Percentiles rank a stretch among this genome's conserved stretches.
phyloP scores from a whole-genome alignment of 371 early-diverging fungal genomes.

The Phascolomyces articulosus region DNA sequence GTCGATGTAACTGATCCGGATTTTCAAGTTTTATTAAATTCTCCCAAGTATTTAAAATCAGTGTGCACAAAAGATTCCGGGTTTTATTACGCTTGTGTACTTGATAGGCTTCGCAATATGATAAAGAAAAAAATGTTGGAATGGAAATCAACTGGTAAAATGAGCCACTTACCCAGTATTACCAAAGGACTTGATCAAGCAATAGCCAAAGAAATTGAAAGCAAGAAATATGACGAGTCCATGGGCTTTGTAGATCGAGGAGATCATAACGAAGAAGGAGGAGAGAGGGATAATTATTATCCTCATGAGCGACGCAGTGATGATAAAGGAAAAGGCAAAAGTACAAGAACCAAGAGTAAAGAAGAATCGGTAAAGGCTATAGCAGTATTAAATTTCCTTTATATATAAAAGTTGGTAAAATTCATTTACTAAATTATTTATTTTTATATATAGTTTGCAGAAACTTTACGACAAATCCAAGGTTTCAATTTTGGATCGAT shows the following conservation, averaged over 20 bases:
- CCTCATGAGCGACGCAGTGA: too few relatives aligned
- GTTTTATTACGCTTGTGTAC: neutral
- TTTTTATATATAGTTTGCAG: neutral
- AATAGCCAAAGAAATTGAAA: neutral
- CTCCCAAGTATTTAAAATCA: conserved; percentile 13
- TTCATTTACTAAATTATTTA: neutral
- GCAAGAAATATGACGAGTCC: neutral
- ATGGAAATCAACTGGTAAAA: neutral
- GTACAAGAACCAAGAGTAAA: neutral
- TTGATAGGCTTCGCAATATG: neutral
- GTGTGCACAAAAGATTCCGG: conserved; percentile 2
- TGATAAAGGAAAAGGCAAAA: too few relatives aligned
- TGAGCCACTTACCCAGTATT: neutral
- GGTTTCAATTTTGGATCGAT: neutral
- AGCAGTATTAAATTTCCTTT: too few relatives aligned
- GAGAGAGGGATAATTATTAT: neutral
- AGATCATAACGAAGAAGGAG: conserved; percentile 4
- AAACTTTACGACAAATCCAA: neutral
- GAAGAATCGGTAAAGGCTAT: neutral
- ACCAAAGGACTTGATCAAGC: conserved; percentile 1
- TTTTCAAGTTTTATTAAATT: conserved; percentile 15
- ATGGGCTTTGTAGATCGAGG: neutral
- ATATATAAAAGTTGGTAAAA: too few relatives aligned
- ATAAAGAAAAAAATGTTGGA: neutral
- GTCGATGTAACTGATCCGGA: conserved; percentile 34